Evolutionary conservation across 78 protist genomes (phyloP), one percentile per base, ranked within the genome.

Genomic region (Protostelium mycophagum): DNA sequence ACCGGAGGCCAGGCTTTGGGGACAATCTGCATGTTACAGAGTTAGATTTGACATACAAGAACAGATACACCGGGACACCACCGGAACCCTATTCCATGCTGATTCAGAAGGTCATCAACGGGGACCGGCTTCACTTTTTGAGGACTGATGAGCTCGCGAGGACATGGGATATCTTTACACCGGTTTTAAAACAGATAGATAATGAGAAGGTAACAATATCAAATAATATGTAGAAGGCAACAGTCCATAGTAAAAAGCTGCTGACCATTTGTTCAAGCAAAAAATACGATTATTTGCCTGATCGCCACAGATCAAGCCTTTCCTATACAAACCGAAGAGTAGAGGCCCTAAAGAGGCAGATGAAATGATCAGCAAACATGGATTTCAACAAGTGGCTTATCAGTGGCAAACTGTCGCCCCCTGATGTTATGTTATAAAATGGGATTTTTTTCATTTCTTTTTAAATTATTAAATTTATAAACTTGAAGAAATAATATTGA

Each of bases 41-140:
- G 28, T 95, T 98, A 34, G 99, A 98, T 91, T 87, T 98, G 31
- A 91, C 98, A 9, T 97, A 96, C 90, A 83, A 94, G 83, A 1
- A 34, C 34, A 89, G 97, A 86, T 96, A 91, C 87, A 91, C 89
- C 38, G 73, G 73, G 73, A 85, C 88, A 28, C 83, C 97, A 1
- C 99, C 99, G 29, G 99, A 97, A 36, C 99, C 99, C 29, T 99
- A 99, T 93, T 99, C 96, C 91, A 91, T 96, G 63, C 91, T 97
- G 39, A 89, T 98, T 84, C 85, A 63, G 93, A 99, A 98, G 83
- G 96, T 88, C 35, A 38, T 98, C 63, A 63, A 86, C 28, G 99
- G 94, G 28, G 94, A 91, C 34, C 95, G 87, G 63, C 85, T 85
- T 83, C 83, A 90, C 34, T 97, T 97, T 87, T 95, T 96, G 9